phyloP scores from a whole-genome alignment of 2,329 filamentous ascomycete species.

The Amphichorda felina region DNA sequence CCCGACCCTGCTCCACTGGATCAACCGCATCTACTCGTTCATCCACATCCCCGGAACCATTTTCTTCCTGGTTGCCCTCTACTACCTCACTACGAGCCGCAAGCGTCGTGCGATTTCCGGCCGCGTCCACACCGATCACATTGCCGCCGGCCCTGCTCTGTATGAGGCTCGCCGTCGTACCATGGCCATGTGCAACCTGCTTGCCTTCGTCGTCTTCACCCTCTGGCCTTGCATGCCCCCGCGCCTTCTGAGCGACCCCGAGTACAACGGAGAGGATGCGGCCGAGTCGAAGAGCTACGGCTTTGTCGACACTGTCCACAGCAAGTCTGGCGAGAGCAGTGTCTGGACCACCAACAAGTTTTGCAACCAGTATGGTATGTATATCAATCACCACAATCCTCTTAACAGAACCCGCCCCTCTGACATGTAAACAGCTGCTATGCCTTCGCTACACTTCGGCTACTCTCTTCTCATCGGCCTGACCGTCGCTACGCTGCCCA shows the following conservation, averaged over 20 bases:
- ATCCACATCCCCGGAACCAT: conserved; percentile 71
- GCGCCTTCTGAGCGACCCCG: conserved; percentile 42
- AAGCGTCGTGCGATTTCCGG: conserved; percentile 26
- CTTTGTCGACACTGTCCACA: conserved; percentile 50
- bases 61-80: conserved; percentile 51
- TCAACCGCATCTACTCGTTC: conserved; percentile 64
- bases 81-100: conserved; percentile 56
- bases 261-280: conserved; percentile 41
- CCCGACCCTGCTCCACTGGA: conserved; percentile 50
- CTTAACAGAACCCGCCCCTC: too few species aligned
- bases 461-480: conserved; percentile 64
- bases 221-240: conserved; percentile 54
- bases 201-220: conserved; percentile 50
- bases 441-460: conserved; percentile 66
- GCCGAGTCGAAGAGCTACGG: conserved; percentile 47
- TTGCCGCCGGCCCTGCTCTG: conserved; percentile 27
- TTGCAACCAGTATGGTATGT: conserved; percentile 54
- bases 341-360: conserved; percentile 36
- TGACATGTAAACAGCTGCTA: conserved; percentile 43
- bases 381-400: neutral
- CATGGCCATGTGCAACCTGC: conserved; percentile 49
- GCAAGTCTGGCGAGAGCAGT: conserved; percentile 37
- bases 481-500: conserved; percentile 54
- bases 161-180: conserved; percentile 46
- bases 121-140: conserved; percentile 13